Percentiles rank a stretch among this genome's conserved stretches.
Conservation (phyloP, 805 yeast species). For the Yarrowia sp. region DNA sequence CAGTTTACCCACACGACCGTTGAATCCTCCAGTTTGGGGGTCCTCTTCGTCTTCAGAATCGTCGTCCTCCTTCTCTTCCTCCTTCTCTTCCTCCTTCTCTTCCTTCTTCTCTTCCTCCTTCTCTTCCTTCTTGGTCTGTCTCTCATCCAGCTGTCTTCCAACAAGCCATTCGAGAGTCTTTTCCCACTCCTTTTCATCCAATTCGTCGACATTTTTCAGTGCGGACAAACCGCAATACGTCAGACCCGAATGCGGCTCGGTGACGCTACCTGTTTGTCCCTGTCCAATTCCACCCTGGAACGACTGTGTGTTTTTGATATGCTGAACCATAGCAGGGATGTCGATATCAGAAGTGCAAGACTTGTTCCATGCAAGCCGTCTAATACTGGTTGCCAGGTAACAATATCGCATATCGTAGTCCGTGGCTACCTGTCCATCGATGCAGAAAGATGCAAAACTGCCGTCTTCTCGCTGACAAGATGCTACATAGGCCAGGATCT, state of each 20-base stretch:
- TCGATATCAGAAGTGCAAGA: constrained; percentile 46
- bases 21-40: constrained; percentile 68
- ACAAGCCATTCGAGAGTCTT: constrained; percentile 25
- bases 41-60: neutral
- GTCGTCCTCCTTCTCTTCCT: neutral
- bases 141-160: neutral
- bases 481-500: constrained; percentile 61
- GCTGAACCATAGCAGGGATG: constrained; percentile 51
- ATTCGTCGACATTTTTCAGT: constrained; percentile 48
- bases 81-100: too few relatives aligned
- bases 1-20: constrained; percentile 84
- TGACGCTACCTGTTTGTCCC: constrained; percentile 44
- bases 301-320: constrained; percentile 51
- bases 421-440: constrained; percentile 49
- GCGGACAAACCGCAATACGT: constrained; percentile 83
- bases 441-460: constrained; percentile 59
- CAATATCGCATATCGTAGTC: constrained; percentile 77
- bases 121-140: neutral
- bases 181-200: neutral
- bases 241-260: constrained; percentile 86
- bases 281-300: constrained; percentile 79
- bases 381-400: constrained; percentile 73
- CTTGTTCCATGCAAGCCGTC: constrained; percentile 48
- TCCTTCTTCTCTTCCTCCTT: neutral
- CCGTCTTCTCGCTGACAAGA: constrained; percentile 69